A percentile compares a stretch with the other conserved stretches of the same genome.
phyloP scores from a whole-genome alignment of 2,329 filamentous ascomycete genomes.

The Neoascochyta sp. region DNA sequence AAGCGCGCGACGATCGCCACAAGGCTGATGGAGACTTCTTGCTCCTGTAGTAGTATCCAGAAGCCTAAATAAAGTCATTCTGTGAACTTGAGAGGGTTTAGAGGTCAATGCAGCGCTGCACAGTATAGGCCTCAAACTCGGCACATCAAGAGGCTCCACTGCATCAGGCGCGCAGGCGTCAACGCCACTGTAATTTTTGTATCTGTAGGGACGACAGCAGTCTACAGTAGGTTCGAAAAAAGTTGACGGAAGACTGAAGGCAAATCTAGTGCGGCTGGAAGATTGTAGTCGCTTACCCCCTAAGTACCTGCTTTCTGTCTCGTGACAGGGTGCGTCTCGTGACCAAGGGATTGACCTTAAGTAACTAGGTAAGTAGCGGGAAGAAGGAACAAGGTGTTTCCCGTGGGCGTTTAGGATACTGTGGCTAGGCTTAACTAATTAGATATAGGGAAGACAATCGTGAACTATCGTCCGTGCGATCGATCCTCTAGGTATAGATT shows the following conservation, averaged over 20 bases:
- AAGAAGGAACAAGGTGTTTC: too few species aligned
- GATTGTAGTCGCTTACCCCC: constrained; percentile 7
- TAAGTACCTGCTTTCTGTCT: constrained; percentile 11
- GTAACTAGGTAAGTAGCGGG: too few species aligned
- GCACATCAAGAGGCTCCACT: constrained; percentile 4
- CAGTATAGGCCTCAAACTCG: constrained; percentile 3
- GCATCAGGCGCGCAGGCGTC: constrained; percentile 5
- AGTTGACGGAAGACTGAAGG: constrained; percentile 6
- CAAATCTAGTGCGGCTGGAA: constrained; percentile 5
- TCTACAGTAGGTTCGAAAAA: constrained; percentile 4
- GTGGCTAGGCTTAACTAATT: too few species aligned
- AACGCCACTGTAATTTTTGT: constrained; percentile 8
- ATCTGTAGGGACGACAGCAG: constrained; percentile 3
- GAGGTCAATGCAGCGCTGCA: constrained; percentile 2
- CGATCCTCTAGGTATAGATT: too few species aligned
- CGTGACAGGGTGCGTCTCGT: too few species aligned
- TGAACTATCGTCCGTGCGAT: too few species aligned
- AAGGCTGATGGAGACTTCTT: constrained; percentile 6
- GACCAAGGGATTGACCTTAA: too few species aligned
- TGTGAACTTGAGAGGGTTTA: constrained; percentile 2
- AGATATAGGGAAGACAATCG: too few species aligned
- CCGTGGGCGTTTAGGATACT: too few species aligned
- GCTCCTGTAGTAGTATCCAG: constrained; percentile 1
- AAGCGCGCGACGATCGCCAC: constrained; percentile 4
- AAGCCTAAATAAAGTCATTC: constrained; percentile 2